A percentile compares a stretch with the other conserved stretches of the same genome.
phyloP scores from a whole-genome alignment of 2,329 filamentous ascomycete genomes.

The Colletotrichum coccodes region DNA sequence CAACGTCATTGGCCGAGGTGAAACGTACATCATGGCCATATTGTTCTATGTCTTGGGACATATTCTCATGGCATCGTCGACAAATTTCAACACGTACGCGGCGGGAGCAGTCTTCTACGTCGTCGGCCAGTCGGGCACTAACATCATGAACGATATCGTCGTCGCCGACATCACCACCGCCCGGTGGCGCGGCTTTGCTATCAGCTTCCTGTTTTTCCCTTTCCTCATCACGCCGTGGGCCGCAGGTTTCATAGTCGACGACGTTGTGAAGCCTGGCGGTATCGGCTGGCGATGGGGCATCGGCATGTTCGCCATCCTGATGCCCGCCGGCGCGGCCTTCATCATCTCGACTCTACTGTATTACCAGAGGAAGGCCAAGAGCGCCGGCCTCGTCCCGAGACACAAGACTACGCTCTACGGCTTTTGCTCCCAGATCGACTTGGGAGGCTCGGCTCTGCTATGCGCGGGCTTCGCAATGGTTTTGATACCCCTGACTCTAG shows the following conservation, averaged over 20 bases:
- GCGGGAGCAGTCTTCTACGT: constrained; percentile 16
- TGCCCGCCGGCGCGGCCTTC: constrained; percentile 53
- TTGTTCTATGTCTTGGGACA: constrained; percentile 14
- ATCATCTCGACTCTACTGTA: constrained; percentile 33
- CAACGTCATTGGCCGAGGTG: constrained; percentile 19
- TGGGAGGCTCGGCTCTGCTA: constrained; percentile 56
- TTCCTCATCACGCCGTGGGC: constrained; percentile 49
- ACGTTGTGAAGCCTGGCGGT: constrained; percentile 35
- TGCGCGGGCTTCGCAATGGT: constrained; percentile 61
- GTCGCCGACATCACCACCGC: constrained; percentile 27
- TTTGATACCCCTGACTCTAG: constrained; percentile 66
- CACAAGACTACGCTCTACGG: constrained; percentile 33
- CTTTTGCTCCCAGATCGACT: constrained; percentile 41
- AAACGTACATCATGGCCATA: constrained; percentile 20
- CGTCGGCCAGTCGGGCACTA: constrained; percentile 15
- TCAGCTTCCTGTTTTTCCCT: constrained; percentile 43
- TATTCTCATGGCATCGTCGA: constrained; percentile 18
- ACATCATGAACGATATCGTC: constrained; percentile 25
- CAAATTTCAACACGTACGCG: constrained; percentile 12
- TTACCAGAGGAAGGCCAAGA: constrained; percentile 37
- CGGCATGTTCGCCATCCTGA: constrained; percentile 67
- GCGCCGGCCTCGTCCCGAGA: constrained; percentile 23
- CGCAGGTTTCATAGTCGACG: constrained; percentile 37
- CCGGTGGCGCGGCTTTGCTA: constrained; percentile 37
- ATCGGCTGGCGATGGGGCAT: constrained; percentile 50